These are phyloP conservation scores for Ochromonas danica DNA, from an alignment of 108 stramenopile genomes.

Conservation along the genomic window DNA sequence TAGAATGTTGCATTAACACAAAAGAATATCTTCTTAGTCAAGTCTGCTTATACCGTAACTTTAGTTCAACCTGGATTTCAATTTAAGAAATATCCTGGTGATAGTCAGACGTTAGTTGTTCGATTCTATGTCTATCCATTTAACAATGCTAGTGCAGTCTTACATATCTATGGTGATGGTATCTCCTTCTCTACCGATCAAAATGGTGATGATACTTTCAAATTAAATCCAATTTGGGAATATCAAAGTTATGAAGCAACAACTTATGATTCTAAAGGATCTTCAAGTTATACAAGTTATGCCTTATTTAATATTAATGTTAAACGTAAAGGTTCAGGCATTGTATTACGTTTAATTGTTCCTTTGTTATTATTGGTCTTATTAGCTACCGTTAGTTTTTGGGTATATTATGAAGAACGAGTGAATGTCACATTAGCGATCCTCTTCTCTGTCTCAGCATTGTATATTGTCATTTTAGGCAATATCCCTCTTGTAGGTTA, in stretches of 20 bases:
- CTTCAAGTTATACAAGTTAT: background rate
- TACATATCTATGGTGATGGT: background rate
- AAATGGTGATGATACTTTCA: slow-evolving; percentile 10
- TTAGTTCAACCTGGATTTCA: background rate
- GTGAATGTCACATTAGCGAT: background rate
- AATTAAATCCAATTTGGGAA: slow-evolving; percentile 11
- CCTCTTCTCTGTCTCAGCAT: slow-evolving; percentile 9
- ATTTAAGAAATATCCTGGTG: background rate
- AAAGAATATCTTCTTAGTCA: too few species aligned
- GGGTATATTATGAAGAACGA: background rate
- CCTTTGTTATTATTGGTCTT: background rate
- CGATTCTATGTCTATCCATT: background rate
- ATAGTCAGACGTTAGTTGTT: background rate
- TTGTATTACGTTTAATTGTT: background rate
- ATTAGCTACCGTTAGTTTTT: background rate
- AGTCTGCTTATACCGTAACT: too few species aligned
- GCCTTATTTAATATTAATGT: background rate
- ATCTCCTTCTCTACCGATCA: background rate
- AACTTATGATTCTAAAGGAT: background rate
- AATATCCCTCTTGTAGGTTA: slow-evolving; percentile 19
- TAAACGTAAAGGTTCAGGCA: background rate
- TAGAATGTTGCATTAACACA: too few species aligned
- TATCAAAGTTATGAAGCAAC: background rate
- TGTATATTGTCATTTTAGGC: slow-evolving; percentile 8
- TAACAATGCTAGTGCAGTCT: too few species aligned